Conservation (phyloP, 2,329 filamentous ascomycete species). For the Ascochyta fabae region DNA sequence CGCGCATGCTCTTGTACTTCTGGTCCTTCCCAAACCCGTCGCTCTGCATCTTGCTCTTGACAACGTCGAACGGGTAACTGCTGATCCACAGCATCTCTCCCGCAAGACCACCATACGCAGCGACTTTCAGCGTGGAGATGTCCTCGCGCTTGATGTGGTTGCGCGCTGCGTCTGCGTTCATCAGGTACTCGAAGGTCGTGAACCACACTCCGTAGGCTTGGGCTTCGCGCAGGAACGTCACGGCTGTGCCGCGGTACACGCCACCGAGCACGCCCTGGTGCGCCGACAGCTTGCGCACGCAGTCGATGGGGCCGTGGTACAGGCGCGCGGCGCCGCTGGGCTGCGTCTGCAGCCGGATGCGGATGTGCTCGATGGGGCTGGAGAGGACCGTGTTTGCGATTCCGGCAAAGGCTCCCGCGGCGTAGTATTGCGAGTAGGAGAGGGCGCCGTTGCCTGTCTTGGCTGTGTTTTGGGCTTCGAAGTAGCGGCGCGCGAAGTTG, state of each 20-base stretch:
- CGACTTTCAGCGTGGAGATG: conserved; percentile 83
- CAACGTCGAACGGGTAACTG: conserved; percentile 94
- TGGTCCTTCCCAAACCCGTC: conserved; percentile 81
- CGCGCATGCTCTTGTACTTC: conserved; percentile 81
- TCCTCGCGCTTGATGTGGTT: conserved; percentile 78
- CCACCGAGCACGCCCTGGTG: conserved; percentile 73
- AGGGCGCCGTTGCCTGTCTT: conserved; percentile 60
- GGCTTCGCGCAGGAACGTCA: conserved; percentile 87
- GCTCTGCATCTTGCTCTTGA: conserved; percentile 99
- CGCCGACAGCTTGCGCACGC: conserved; percentile 79
- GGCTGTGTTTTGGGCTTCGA: conserved; percentile 74
- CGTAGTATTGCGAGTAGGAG: conserved; percentile 85
- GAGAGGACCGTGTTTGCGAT: conserved; percentile 88
- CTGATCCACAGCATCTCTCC: conserved; percentile 92
- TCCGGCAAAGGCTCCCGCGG: conserved; percentile 89
- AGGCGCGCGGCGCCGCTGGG: conserved; percentile 81
- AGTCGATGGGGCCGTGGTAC: conserved; percentile 87
- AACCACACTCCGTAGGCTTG: conserved; percentile 98
- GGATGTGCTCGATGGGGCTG: conserved; percentile 93
- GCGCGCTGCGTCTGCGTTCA: conserved; percentile 84
- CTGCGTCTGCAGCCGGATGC: conserved; percentile 94
- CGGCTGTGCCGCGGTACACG: conserved; percentile 84
- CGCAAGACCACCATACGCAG: conserved; percentile 88
- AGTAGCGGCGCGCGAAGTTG: conserved; percentile 84
- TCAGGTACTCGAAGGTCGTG: conserved; percentile 91